A percentile compares a stretch with the other conserved stretches of the same genome.
These are phyloP conservation scores for Sporothrix brunneoviolacea DNA, from an alignment of 2,329 filamentous ascomycete genomes.

Conservation along the genomic window DNA sequence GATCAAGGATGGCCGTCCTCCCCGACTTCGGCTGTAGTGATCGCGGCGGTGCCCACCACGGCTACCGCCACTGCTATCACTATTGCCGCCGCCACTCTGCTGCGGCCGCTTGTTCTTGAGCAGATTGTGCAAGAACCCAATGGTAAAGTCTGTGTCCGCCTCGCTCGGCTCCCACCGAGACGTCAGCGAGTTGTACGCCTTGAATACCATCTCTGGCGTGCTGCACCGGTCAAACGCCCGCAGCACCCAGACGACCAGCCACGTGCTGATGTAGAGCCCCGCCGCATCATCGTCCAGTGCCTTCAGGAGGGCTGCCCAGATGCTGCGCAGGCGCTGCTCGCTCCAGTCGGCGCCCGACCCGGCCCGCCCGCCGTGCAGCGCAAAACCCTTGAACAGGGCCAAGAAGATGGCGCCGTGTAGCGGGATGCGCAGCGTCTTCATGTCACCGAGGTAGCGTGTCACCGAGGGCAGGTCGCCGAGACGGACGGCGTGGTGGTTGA, in stretches of 20 bases:
- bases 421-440: constrained; percentile 61
- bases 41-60: too few relatives aligned
- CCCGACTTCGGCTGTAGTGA: too few relatives aligned
- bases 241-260: constrained; percentile 56
- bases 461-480: constrained; percentile 68
- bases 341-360: constrained; percentile 65
- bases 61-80: background rate
- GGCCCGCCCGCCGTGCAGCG: constrained; percentile 57
- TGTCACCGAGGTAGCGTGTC: constrained; percentile 68
- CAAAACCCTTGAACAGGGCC: constrained; percentile 76
- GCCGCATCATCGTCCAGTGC: constrained; percentile 42
- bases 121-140: constrained; percentile 38
- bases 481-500: constrained; percentile 64
- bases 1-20: background rate
- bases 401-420: constrained; percentile 73
- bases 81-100: background rate
- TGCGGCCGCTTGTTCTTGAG: constrained; percentile 22
- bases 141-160: constrained; percentile 39
- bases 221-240: constrained; percentile 58
- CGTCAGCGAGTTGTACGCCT: constrained; percentile 46
- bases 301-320: constrained; percentile 59
- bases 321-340: constrained; percentile 55
- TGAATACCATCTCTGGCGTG: constrained; percentile 43
- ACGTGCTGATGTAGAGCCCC: constrained; percentile 47
- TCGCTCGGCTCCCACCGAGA: constrained; percentile 40